Evolutionary conservation across 2,329 filamentous ascomycete species (phyloP), one percentile per base, ranked within the genome.

Genomic region (Venturia oleaginea): DNA sequence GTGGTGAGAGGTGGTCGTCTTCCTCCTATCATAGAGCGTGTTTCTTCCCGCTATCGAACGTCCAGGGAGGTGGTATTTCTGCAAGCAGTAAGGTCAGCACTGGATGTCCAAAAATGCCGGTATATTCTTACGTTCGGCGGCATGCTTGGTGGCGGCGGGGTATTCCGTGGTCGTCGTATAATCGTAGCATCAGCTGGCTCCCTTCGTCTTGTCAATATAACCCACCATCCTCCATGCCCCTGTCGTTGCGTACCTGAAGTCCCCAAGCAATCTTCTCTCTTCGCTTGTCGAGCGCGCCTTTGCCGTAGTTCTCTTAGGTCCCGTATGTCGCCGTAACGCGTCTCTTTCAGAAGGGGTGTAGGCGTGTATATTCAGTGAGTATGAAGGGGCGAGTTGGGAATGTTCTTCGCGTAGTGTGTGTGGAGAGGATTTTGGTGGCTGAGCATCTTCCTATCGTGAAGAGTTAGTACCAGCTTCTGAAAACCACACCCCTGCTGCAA

Each of bases 381-480:
- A 30, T 34, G 51, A 8, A 34, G 51, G 30, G 19, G 30, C 30
- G 19, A 30, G 30, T 32, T 57, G 51, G 34, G 51, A n/a, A 34
- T 27, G 17, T 34, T 57, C 51, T 32, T 57, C 17, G 51, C 27
- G 51, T 30, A 34, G 51, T 57, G 27, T 57, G 30, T 32, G n/a
- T 19, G 51, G 27, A 57, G 30, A 34, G 51, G 51, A 34, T 19
- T 57, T 34, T 57, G 51, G 51, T 10, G 51, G 15, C 34, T 57
- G 27, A 57, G 51, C 51, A 57, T 57, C 30, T 32, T 57, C 17
- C 51, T 57, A n/a, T 37, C 27, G 51, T 57, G 51, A 11, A 57
- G 17, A 32, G 27, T 57, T 57, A 57, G 51, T 2, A 34, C 3
- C 46, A 4, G n/a, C 46, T 51, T 51, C 11, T 51, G 11, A 27